Percentiles rank a stretch among this genome's conserved stretches.
Conservation (phyloP, 495 filamentous ascomycete species). For the Talaromyces proteolyticus region DNA sequence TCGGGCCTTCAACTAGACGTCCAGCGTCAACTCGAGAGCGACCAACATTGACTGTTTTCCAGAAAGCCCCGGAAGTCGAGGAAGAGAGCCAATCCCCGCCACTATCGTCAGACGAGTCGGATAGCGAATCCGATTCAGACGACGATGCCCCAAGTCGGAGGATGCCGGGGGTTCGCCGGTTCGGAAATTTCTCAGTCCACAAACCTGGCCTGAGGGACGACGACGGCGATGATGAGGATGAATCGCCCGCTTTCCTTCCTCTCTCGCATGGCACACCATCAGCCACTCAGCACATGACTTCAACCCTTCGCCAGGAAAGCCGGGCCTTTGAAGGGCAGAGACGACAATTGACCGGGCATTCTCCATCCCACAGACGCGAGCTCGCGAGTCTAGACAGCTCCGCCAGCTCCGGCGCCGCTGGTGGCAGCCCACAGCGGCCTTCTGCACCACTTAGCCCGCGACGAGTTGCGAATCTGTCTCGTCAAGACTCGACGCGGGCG, state of each 20-base stretch:
- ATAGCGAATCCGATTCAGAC: slow-evolving; percentile 37
- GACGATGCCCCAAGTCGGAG: slow-evolving; percentile 17
- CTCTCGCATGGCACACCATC: slow-evolving; percentile 32
- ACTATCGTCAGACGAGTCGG: slow-evolving; percentile 30
- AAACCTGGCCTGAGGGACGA: slow-evolving; percentile 27
- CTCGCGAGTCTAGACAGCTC: slow-evolving; percentile 54
- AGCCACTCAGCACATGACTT: slow-evolving; percentile 27
- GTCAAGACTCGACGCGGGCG: slow-evolving; percentile 50
- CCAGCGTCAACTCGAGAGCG: slow-evolving; percentile 26
- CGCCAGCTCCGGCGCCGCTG: slow-evolving; percentile 35
- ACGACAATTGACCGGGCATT: slow-evolving; percentile 22
- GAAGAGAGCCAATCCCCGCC: slow-evolving; percentile 22
- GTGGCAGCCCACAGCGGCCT: slow-evolving; percentile 13
- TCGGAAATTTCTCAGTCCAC: slow-evolving; percentile 35
- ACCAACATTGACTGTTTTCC: slow-evolving; percentile 12
- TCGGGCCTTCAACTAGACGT: slow-evolving; percentile 19
- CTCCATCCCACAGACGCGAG: slow-evolving; percentile 23
- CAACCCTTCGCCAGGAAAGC: slow-evolving; percentile 50
- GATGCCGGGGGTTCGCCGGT: slow-evolving; percentile 25
- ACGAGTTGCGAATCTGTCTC: slow-evolving; percentile 49
- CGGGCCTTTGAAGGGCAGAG: slow-evolving; percentile 37
- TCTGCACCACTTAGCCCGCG: slow-evolving; percentile 42
- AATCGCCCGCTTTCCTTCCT: slow-evolving; percentile 69
- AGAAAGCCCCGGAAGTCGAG: slow-evolving; percentile 27
- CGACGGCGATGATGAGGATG: slow-evolving; percentile 44